A percentile compares a stretch with the other conserved stretches of the same genome.
These are phyloP conservation scores for Rutstroemia sp. DNA, from an alignment of 2,329 filamentous ascomycete species.

Conservation along the genomic window DNA sequence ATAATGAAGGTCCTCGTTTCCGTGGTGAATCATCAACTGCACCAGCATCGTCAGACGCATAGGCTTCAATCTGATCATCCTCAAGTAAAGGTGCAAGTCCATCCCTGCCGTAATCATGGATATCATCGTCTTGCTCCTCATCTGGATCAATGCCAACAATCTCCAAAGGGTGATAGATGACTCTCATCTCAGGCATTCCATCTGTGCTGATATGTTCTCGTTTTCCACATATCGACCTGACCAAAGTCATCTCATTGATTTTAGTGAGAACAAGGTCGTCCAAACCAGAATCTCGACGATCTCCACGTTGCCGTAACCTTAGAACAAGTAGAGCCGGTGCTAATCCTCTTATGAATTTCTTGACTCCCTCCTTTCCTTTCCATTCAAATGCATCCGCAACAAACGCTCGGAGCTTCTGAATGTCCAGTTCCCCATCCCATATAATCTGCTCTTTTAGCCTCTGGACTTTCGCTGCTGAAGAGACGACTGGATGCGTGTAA, in stretches of 20 bases:
- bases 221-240: slow-evolving; percentile 60
- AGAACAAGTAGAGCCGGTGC: slow-evolving; percentile 67
- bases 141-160: slow-evolving; percentile 73
- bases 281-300: slow-evolving; percentile 31
- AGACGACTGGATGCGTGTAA: slow-evolving; percentile 84
- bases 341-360: slow-evolving; percentile 76
- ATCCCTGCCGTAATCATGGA: slow-evolving; percentile 37
- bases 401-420: slow-evolving; percentile 63
- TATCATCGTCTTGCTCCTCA: slow-evolving; percentile 52
- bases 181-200: slow-evolving; percentile 65
- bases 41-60: slow-evolving; percentile 21
- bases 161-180: slow-evolving; percentile 69
- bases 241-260: slow-evolving; percentile 43
- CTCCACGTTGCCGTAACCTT: slow-evolving; percentile 40
- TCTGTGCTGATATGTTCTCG: slow-evolving; percentile 70
- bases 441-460: slow-evolving; percentile 44
- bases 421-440: slow-evolving; percentile 59
- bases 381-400: slow-evolving; percentile 78
- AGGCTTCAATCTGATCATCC: slow-evolving; percentile 51
- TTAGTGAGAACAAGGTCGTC: slow-evolving; percentile 32
- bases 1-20: slow-evolving; percentile 37
- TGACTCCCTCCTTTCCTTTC: slow-evolving; percentile 68
- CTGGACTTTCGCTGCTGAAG: slow-evolving; percentile 48
- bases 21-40: slow-evolving; percentile 18
- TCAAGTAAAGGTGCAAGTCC: slow-evolving; percentile 51